These are phyloP conservation scores for Camillea tinctor DNA, from an alignment of 2,329 filamentous ascomycete species.

Conservation along the genomic window DNA sequence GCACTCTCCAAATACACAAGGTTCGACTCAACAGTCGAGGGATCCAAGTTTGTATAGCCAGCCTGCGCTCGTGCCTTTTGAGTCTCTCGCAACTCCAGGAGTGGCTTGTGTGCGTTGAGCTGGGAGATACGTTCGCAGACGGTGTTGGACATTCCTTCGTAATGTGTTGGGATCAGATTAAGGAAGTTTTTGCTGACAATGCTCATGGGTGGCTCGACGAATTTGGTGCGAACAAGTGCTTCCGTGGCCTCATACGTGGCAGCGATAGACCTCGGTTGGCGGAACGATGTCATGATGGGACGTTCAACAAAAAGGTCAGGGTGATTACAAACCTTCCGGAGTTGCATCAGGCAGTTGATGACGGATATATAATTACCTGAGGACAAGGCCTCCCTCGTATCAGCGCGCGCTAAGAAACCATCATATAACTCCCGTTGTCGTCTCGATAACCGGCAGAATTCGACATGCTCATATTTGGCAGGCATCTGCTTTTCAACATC, in stretches of 20 bases:
- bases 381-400: conserved; percentile 83
- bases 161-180: conserved; percentile 71
- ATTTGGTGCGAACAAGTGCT: conserved; percentile 62
- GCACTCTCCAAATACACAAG: conserved; percentile 72
- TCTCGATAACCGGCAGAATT: conserved; percentile 93
- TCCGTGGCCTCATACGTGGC: conserved; percentile 75
- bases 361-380: conserved; percentile 97
- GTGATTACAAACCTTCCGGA: conserved; percentile 97
- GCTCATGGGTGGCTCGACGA: conserved; percentile 61
- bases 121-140: conserved; percentile 57
- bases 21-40: conserved; percentile 66
- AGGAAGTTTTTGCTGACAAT: conserved; percentile 72
- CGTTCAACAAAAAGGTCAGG: conserved; percentile 95
- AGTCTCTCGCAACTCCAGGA: conserved; percentile 69
- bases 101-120: conserved; percentile 66
- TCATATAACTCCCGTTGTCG: conserved; percentile 95
- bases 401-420: conserved; percentile 86
- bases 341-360: conserved; percentile 96
- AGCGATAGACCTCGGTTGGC: conserved; percentile 77
- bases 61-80: conserved; percentile 64
- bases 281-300: conserved; percentile 94
- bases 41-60: conserved; percentile 56
- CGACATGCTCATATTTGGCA: conserved; percentile 94
- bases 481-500: conserved; percentile 99
- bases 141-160: conserved; percentile 62